Base-by-base conservation (phyloP, 257 asterid genomes). In the Nicotiana noctiflora region DNA sequence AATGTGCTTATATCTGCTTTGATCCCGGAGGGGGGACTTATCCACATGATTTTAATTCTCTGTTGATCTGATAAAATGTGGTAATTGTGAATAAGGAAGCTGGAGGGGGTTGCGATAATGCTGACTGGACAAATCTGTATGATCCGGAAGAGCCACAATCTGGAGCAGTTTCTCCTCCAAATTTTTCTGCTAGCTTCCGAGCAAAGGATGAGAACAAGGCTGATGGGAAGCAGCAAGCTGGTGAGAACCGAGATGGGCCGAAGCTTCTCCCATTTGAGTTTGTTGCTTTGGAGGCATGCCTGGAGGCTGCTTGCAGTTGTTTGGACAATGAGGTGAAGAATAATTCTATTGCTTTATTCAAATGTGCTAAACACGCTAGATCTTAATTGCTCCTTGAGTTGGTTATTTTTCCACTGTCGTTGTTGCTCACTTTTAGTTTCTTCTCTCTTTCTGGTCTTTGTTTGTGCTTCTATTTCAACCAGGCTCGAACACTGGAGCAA, bases 221-320 rank as follows among this genome's bases (percentile, higher is more conserved):
- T 3, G 96, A 91, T 59, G 88, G 87, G 83, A 93, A 90, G 81
- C 97, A 88, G 80, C 92, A 81, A 75, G 63, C 85, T 10, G 79
- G 68, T 15, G 97, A 92, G 59, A 92, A 89, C 82, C 91, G 92
- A 67, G 98, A 92, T 46, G 98, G 98, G 46, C 96, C 91, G 3
- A 96, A 92, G 91, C 88, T 92, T 85, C 96, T 92, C 80, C 99
- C 99, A 1, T 94, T 96, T 37, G 99, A 96, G 86, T 96, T 96
- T 84, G 99, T 94, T 72, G 98, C 97, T 17, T 85, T 94, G 85
- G 99, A 96, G 89, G 97, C 99, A 0, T 96, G 98, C 83, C 98
- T 96, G n/a, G 98, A 96, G 88, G 95, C 97, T 82, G 98, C 99
- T 82, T 92, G 98, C 83, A 88, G 98, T 88, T 88, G 90, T 87